Evolutionary conservation across 495 filamentous ascomycete genomes (phyloP).

Genomic region (Penicillium lividum): DNA sequence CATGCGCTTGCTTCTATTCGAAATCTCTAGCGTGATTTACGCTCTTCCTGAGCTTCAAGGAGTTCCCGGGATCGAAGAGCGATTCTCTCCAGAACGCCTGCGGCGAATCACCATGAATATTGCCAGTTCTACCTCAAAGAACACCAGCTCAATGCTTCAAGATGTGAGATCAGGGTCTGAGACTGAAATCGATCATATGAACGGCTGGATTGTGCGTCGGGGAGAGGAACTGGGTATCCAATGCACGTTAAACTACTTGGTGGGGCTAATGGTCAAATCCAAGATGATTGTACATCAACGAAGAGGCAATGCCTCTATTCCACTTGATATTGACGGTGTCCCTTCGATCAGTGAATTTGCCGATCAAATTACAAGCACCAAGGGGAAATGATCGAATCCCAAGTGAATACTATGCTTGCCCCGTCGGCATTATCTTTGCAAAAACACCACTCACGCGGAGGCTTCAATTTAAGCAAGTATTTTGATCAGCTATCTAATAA

Average conservation of each 20-base stretch:
- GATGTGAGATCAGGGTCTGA: conserved; percentile 62
- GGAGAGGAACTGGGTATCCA: conserved; percentile 68
- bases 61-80: conserved; percentile 56
- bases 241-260: conserved; percentile 67
- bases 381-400: neutral
- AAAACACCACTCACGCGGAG: neutral
- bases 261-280: conserved; percentile 57
- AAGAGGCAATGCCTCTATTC: conserved; percentile 34
- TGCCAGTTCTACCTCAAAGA: conserved; percentile 61
- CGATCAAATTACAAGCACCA: conserved; percentile 1
- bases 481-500: conserved; percentile 7
- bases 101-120: conserved; percentile 57
- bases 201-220: conserved; percentile 75
- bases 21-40: conserved; percentile 63
- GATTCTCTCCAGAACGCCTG: conserved; percentile 58
- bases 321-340: conserved; percentile 29
- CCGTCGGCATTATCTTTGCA: neutral
- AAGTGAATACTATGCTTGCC: neutral
- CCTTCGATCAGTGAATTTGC: neutral
- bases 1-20: conserved; percentile 63
- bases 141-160: conserved; percentile 79
- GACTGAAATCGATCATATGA: conserved; percentile 83
- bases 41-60: conserved; percentile 66
- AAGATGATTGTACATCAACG: conserved; percentile 25
- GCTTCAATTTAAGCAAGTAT: neutral